Percentiles rank a stretch among this genome's conserved stretches.
Evolutionary conservation across 441 rosid species (phyloP).

Genomic region (Kokia cookei): DNA sequence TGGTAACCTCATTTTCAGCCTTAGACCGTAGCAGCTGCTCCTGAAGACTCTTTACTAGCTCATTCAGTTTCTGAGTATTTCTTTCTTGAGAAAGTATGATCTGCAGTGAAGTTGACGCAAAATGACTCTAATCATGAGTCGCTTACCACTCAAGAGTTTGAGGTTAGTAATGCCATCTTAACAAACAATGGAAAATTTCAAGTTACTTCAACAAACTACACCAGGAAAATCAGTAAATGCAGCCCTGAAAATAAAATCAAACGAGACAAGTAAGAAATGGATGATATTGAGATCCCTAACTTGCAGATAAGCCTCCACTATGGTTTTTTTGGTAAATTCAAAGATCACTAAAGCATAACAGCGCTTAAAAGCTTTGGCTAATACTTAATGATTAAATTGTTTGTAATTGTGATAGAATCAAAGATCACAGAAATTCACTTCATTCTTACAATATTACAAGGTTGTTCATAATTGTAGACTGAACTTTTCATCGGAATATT

Average conservation of each 20-base stretch:
- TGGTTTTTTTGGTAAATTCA: too few relatives aligned
- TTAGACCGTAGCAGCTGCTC: slow-evolving; percentile 52
- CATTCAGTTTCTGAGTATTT: slow-evolving; percentile 62
- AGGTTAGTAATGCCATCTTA: background rate
- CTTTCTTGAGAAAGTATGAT: slow-evolving; percentile 74
- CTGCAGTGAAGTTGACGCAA: slow-evolving; percentile 28
- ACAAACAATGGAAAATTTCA: background rate
- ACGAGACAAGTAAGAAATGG: background rate
- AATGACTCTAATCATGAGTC: slow-evolving; percentile 3
- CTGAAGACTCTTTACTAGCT: slow-evolving; percentile 44
- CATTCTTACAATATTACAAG: too few relatives aligned
- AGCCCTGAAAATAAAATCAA: background rate
- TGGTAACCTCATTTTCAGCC: slow-evolving; percentile 35
- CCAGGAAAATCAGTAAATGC: background rate
- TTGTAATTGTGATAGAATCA: too few relatives aligned
- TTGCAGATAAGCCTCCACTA: too few relatives aligned
- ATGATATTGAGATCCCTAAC: background rate
- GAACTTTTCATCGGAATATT: slow-evolving; percentile 4
- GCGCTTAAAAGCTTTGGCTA: too few relatives aligned
- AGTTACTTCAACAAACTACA: background rate
- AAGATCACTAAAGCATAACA: too few relatives aligned
- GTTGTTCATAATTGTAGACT: background rate
- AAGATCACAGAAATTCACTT: too few relatives aligned
- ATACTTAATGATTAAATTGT: too few relatives aligned
- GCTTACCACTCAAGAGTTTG: background rate